Percentiles rank a stretch among this genome's conserved stretches.
Evolutionary conservation across 2,329 filamentous ascomycete genomes (phyloP).

Genomic region (Hymenoscyphus fraxineus): DNA sequence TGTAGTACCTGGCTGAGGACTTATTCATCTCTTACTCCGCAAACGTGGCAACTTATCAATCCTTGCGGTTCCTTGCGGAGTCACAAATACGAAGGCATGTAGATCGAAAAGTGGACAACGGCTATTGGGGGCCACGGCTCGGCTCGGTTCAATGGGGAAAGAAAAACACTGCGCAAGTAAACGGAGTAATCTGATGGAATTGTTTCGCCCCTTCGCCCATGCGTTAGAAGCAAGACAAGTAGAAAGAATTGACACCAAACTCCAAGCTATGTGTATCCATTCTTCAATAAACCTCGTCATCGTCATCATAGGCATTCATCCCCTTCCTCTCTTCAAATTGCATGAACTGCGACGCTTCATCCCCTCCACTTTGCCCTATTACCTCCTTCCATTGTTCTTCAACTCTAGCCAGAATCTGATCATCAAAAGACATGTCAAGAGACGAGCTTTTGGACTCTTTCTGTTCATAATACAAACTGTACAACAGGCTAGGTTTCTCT

Average conservation of each 20-base stretch:
- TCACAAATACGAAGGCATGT: not conserved
- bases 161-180: not conserved
- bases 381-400: conserved; percentile 33
- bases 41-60: conserved; percentile 1
- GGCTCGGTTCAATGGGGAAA: not conserved
- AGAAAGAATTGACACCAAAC: not conserved
- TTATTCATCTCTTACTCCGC: not conserved
- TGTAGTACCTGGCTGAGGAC: not conserved
- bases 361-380: conserved; percentile 58
- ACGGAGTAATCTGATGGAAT: not conserved
- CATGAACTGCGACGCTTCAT: conserved; percentile 59
- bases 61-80: not conserved
- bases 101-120: not conserved
- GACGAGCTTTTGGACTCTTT: conserved; percentile 38
- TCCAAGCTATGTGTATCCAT: not conserved
- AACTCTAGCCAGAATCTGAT: conserved; percentile 63
- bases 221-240: not conserved
- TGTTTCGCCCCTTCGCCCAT: not conserved
- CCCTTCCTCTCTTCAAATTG: conserved; percentile 72
- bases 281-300: conserved; percentile 33
- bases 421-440: conserved; percentile 70
- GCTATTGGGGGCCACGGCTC: not conserved
- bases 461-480: conserved; percentile 56
- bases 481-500: conserved; percentile 40
- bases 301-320: conserved; percentile 53